phyloP scores from a whole-genome alignment of 352 stramenopile genomes.

The Thalassiosira ordinaria region DNA sequence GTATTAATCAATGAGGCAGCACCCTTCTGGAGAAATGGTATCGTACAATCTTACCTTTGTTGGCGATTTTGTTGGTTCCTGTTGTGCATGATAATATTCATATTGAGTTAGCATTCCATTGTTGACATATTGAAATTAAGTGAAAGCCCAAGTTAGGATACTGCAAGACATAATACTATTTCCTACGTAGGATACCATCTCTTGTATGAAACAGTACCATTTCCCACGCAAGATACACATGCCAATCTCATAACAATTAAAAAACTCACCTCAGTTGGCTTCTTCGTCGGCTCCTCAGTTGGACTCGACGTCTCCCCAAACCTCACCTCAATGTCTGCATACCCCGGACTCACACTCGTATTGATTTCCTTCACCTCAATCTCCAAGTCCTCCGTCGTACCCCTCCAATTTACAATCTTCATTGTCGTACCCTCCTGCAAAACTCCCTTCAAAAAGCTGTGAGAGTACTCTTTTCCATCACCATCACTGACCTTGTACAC shows the following conservation, averaged over 20 bases:
- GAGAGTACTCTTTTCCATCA: constrained; percentile 37
- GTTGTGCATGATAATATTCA: no score
- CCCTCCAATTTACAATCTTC: neutral
- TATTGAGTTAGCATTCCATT: no score
- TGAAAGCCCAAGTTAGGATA: neutral
- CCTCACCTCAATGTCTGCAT: constrained; percentile 24
- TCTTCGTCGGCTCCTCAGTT: neutral
- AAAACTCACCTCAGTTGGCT: neutral
- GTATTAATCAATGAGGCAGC: no score
- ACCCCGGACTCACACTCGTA: constrained; percentile 27
- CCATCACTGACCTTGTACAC: constrained; percentile 11
- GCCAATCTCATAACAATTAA: neutral
- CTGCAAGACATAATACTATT: no score
- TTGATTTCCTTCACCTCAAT: constrained; percentile 43
- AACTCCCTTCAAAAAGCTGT: constrained; percentile 24
- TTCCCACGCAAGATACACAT: neutral
- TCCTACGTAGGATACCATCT: no score
- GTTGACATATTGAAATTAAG: neutral
- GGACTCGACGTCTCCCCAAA: neutral
- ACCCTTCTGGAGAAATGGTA: neutral
- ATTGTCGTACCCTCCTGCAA: constrained; percentile 13
- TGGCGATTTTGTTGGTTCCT: neutral
- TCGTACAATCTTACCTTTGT: neutral
- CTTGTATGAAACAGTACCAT: no score
- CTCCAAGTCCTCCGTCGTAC: constrained; percentile 12